These are phyloP conservation scores for Hypholoma sublateritium DNA, from an alignment of 768 basidiomycete species.

Conservation along the genomic window DNA sequence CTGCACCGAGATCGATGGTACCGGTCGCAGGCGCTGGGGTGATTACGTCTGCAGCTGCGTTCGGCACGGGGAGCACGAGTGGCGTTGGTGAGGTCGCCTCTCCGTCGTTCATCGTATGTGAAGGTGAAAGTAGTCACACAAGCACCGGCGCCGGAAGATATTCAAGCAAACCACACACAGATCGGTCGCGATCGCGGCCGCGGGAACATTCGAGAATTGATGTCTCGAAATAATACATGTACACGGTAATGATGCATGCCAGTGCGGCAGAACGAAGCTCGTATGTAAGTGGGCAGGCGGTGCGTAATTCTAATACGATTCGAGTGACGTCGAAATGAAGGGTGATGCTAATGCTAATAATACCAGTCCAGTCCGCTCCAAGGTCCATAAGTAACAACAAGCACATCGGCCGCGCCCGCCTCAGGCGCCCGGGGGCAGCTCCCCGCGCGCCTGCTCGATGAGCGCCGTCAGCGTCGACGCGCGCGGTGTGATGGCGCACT, in stretches of 20 bases:
- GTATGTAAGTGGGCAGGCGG: not conserved
- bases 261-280: not conserved
- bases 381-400: not conserved
- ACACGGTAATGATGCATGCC: not conserved
- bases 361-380: no score
- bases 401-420: not conserved
- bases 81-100: not conserved
- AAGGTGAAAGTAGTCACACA: not conserved
- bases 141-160: not conserved
- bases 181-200: not conserved
- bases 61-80: constrained; percentile 7
- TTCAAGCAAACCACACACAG: not conserved
- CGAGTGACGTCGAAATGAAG: no score
- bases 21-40: no score
- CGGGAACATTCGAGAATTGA: constrained; percentile 17
- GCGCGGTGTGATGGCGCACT: constrained; percentile 46
- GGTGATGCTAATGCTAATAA: no score
- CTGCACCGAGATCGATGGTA: not conserved
- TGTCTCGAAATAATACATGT: not conserved
- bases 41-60: not conserved
- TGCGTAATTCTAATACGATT: not conserved
- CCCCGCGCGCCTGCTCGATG: constrained; percentile 28
- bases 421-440: constrained; percentile 8
- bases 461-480: constrained; percentile 28
- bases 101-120: constrained; percentile 6